phyloP scores from a whole-genome alignment of 2,329 filamentous ascomycete species.

The Fonsecaea nubica region DNA sequence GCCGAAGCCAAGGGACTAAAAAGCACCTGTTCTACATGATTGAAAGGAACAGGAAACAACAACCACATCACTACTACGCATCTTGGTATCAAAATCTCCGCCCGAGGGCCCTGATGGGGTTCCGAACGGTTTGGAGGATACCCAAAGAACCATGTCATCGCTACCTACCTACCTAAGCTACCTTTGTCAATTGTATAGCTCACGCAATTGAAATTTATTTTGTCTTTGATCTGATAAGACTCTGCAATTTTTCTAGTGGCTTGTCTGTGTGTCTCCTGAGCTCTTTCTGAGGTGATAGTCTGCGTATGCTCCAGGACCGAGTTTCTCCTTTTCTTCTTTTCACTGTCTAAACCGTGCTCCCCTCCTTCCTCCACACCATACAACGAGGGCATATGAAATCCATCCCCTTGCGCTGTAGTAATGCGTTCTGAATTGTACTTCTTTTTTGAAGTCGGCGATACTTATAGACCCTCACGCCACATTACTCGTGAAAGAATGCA shows the following conservation, averaged over 20 bases:
- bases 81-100: conserved; percentile 1
- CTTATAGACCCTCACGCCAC: too few relatives aligned
- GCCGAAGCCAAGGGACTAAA: background rate
- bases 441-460: too few relatives aligned
- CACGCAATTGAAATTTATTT: background rate
- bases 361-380: too few relatives aligned
- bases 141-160: background rate
- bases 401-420: too few relatives aligned
- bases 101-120: background rate
- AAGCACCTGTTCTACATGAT: background rate
- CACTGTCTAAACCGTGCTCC: background rate
- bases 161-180: background rate
- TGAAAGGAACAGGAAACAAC: background rate
- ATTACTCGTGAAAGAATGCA: too few relatives aligned
- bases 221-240: background rate
- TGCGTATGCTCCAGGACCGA: background rate
- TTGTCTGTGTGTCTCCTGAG: background rate
- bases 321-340: background rate
- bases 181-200: conserved; percentile 4
- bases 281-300: background rate
- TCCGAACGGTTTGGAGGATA: background rate
- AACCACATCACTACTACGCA: background rate
- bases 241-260: background rate
- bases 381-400: too few relatives aligned
- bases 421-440: too few relatives aligned